Evolutionary conservation across 2,329 filamentous ascomycete genomes (phyloP), one percentile per base, ranked within the genome.

Genomic region (Scedosporium minutisporum): DNA sequence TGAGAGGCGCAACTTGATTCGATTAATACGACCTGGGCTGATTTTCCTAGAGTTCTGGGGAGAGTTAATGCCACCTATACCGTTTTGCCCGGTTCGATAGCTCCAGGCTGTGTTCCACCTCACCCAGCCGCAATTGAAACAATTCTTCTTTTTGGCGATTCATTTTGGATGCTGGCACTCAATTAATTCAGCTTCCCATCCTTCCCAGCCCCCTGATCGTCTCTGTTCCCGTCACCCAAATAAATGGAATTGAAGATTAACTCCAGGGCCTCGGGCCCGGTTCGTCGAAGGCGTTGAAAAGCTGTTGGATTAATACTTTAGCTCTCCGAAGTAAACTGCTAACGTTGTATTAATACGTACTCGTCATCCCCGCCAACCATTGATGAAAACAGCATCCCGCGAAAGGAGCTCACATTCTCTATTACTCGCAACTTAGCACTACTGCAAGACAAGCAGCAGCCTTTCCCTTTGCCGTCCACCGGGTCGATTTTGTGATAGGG

Each of bases 51-150:
- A 16, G 23, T 48, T 61, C 58, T 38, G 23, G 58, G 58, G 16
- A 42, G n/a, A n/a, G 29, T 60, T 57, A 46, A 60, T 60, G 58
- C 58, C 58, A 60, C 58, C 46, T 48, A 60, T 48, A 25, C 41
- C 58, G 46, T 55, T 55, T 55, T 55, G 18, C 51, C 51, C 23
- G 51, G 44, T 25, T 27, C 21, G 51, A 48, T 48, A 48, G 44
- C 44, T 48, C 44, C 51, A 55, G 23, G 51, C 12, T 23, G 21
- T 53, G 51, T 55, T 27, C 51, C 51, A 55, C 51, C 51, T 23
- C 12, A 38, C 33, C 23, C 18, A 23, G 44, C n/a, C 44, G 44
- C 16, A 23, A 48, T 23, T 23, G 21, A 23, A 48, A 48, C 16
- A 23, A 3, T 46, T 48, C n/a, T 7, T 18, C 16, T 48, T 5